A percentile compares a stretch with the other conserved stretches of the same genome.
phyloP scores from a whole-genome alignment of 352 stramenopile genomes.

The Poterioochromonas sp. region DNA sequence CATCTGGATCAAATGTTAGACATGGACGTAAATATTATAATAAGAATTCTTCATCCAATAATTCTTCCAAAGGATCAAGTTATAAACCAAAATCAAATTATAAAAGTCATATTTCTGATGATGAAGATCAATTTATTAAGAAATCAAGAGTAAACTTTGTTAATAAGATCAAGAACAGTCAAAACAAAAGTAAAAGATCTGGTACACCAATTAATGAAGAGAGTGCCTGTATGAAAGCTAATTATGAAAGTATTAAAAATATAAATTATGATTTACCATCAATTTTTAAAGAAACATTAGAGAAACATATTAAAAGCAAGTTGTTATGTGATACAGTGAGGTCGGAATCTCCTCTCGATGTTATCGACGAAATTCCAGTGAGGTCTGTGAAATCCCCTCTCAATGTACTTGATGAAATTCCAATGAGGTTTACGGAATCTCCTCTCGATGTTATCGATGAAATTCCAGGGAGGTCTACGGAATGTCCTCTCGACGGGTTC shows the following conservation, averaged over 20 bases:
- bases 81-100: no score
- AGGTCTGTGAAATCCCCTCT: conserved; percentile 6
- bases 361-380: conserved; percentile 1
- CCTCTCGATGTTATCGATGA: not conserved
- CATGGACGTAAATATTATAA: no score
- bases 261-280: conserved; percentile 6
- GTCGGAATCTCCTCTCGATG: conserved; percentile 4
- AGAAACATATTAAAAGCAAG: not conserved
- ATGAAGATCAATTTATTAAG: no score
- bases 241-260: not conserved
- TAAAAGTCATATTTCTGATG: no score
- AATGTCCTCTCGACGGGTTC: not conserved
- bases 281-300: conserved; percentile 7
- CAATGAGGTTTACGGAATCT: not conserved
- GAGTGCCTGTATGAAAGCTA: not conserved
- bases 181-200: not conserved
- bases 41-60: no score
- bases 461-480: conserved; percentile 4
- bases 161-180: no score
- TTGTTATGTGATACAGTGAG: not conserved
- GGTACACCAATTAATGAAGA: conserved; percentile 10
- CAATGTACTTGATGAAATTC: conserved; percentile 3
- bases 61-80: no score
- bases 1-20: no score
- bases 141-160: no score